Conservation (phyloP, 129 eudicot genomes). For the Apium graveolens region DNA sequence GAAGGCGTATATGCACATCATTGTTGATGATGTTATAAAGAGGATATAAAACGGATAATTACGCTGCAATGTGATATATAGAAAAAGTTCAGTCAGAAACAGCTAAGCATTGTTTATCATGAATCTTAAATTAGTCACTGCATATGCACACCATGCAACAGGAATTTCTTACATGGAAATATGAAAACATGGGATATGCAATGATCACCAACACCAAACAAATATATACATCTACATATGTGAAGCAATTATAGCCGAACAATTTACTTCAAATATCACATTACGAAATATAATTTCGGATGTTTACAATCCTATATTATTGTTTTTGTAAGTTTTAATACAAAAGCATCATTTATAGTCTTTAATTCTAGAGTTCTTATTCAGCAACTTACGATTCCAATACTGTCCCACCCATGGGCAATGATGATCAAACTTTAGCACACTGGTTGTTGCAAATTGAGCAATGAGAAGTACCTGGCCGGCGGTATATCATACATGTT, state of each 20-base stretch:
- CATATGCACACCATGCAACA: neutral
- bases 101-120: neutral
- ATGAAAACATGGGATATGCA: neutral
- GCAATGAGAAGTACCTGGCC: constrained; percentile 95
- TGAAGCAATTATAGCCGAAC: neutral
- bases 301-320: neutral
- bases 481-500: constrained; percentile 91
- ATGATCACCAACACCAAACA: constrained; percentile 1
- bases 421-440: constrained; percentile 85
- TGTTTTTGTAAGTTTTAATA: neutral
- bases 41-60: constrained; percentile 85
- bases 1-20: constrained; percentile 72
- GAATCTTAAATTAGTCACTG: neutral
- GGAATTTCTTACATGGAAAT: neutral
- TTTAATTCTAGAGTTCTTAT: neutral
- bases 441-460: constrained; percentile 96
- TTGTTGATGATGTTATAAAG: constrained; percentile 78
- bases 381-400: constrained; percentile 72
- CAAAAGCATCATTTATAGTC: neutral
- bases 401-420: constrained; percentile 99
- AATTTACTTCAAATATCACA: neutral
- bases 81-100: neutral
- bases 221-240: neutral
- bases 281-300: neutral
- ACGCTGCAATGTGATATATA: constrained; percentile 49